These are phyloP conservation scores for Blastocystis sp. DNA, from an alignment of 352 stramenopile species.

Conservation along the genomic window DNA sequence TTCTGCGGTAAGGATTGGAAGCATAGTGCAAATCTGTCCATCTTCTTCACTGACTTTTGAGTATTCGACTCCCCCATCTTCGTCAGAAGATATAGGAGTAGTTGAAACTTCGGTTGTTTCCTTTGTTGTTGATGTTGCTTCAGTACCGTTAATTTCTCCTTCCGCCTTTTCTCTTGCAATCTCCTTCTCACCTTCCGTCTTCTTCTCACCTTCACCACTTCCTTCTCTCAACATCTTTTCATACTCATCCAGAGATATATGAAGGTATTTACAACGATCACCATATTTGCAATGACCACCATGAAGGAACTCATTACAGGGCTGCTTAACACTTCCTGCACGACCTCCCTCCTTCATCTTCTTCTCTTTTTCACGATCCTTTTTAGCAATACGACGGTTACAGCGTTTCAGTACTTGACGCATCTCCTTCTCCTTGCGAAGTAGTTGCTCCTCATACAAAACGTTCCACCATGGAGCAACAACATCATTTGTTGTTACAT, in stretches of 20 bases:
- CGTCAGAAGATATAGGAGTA: background rate
- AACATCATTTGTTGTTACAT: slow-evolving; percentile 72
- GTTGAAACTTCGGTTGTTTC: background rate
- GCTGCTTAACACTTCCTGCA: slow-evolving; percentile 75
- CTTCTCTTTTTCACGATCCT: slow-evolving; percentile 82
- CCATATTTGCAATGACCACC: slow-evolving; percentile 51
- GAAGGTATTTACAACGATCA: slow-evolving; percentile 57
- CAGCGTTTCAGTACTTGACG: slow-evolving; percentile 84
- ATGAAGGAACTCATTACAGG: slow-evolving; percentile 68
- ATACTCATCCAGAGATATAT: slow-evolving; percentile 34
- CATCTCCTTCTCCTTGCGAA: slow-evolving; percentile 82
- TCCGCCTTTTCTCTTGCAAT: background rate
- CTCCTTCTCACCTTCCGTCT: background rate
- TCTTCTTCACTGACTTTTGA: slow-evolving; percentile 1
- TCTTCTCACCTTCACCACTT: background rate
- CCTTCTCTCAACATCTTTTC: slow-evolving; percentile 12
- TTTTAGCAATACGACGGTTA: slow-evolving; percentile 78
- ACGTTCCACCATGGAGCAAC: slow-evolving; percentile 80
- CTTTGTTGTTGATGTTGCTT: slow-evolving; percentile 1
- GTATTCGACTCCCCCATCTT: background rate
- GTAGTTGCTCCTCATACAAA: slow-evolving; percentile 79
- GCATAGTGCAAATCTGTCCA: slow-evolving; percentile 49
- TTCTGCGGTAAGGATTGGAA: slow-evolving; percentile 4
- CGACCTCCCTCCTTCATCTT: slow-evolving; percentile 71
- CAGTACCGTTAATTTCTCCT: background rate